Evolutionary conservation across 768 basidiomycete genomes (phyloP).

Genomic region (Auriscalpium orientale): DNA sequence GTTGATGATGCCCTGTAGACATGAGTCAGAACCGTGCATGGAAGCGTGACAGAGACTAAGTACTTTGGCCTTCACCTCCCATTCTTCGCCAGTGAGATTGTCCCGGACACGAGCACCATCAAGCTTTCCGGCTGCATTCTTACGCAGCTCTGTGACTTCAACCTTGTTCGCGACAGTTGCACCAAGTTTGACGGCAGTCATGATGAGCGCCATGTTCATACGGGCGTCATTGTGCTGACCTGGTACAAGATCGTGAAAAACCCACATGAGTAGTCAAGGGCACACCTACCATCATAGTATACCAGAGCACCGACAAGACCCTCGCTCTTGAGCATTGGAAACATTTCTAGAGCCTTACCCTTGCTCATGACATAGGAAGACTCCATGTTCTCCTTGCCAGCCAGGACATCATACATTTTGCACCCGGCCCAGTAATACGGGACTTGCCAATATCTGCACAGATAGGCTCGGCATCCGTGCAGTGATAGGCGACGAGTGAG

Average conservation of each 20-base stretch:
- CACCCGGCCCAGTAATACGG: slow-evolving; percentile 95
- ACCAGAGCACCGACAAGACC: slow-evolving; percentile 92
- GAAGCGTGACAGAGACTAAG: not conserved
- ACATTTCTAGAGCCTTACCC: slow-evolving; percentile 86
- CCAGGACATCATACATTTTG: slow-evolving; percentile 93
- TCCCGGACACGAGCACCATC: slow-evolving; percentile 74
- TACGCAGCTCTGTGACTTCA: slow-evolving; percentile 74
- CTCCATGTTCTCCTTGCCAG: slow-evolving; percentile 96
- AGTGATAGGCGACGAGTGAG: not conserved
- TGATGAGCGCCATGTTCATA: slow-evolving; percentile 93
- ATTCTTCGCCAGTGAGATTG: slow-evolving; percentile 75
- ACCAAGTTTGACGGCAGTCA: slow-evolving; percentile 91
- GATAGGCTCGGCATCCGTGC: too few relatives aligned
- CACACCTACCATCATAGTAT: slow-evolving; percentile 82
- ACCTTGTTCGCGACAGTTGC: slow-evolving; percentile 86
- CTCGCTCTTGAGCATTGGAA: slow-evolving; percentile 92
- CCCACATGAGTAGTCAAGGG: slow-evolving; percentile 26
- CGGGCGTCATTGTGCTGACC: slow-evolving; percentile 98
- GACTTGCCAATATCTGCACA: slow-evolving; percentile 81
- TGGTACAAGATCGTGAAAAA: slow-evolving; percentile 21
- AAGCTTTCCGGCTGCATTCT: slow-evolving; percentile 56
- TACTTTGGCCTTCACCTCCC: slow-evolving; percentile 76
- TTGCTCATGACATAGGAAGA: slow-evolving; percentile 91
- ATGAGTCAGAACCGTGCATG: not conserved
- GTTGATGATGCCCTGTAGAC: slow-evolving; percentile 79